Evolutionary conservation across 768 basidiomycete genomes (phyloP).

Genomic region (Heimioporus sp.): DNA sequence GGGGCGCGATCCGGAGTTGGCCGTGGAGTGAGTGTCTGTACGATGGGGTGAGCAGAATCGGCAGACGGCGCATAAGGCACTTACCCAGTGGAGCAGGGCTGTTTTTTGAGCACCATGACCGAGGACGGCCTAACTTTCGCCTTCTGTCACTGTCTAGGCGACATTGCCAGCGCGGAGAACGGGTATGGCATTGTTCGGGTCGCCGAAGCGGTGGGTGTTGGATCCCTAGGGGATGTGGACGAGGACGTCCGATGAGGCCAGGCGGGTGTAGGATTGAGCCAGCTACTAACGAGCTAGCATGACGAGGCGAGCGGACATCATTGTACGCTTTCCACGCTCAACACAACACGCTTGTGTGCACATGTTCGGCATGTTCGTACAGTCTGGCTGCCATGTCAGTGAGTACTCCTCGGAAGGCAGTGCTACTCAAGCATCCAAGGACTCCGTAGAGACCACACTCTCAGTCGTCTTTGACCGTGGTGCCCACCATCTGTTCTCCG

Average conservation of each 20-base stretch:
- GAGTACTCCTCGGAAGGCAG: neutral
- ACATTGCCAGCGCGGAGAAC: slow-evolving; percentile 53
- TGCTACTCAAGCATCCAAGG: neutral
- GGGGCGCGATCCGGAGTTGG: slow-evolving; percentile 66
- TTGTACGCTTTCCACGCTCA: no score
- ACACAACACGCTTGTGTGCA: no score
- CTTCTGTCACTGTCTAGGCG: slow-evolving; percentile 58
- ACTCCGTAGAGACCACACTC: no score
- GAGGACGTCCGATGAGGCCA: slow-evolving; percentile 10
- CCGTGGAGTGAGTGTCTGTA: slow-evolving; percentile 70
- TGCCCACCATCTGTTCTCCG: neutral
- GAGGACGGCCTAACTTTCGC: slow-evolving; percentile 74
- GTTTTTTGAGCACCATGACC: slow-evolving; percentile 64
- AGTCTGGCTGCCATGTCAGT: neutral
- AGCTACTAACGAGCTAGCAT: neutral
- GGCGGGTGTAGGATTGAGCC: slow-evolving; percentile 2
- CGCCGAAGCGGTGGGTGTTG: slow-evolving; percentile 59
- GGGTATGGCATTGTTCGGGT: slow-evolving; percentile 44
- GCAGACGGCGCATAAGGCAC: slow-evolving; percentile 33
- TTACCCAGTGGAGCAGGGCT: slow-evolving; percentile 64
- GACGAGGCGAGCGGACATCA: neutral
- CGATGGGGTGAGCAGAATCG: neutral
- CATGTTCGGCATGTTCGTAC: neutral
- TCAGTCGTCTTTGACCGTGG: neutral
- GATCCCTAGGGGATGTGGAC: slow-evolving; percentile 47